These are phyloP conservation scores for Eucalyptus coolabah DNA, from an alignment of 345 rosid genomes.

Conservation along the genomic window DNA sequence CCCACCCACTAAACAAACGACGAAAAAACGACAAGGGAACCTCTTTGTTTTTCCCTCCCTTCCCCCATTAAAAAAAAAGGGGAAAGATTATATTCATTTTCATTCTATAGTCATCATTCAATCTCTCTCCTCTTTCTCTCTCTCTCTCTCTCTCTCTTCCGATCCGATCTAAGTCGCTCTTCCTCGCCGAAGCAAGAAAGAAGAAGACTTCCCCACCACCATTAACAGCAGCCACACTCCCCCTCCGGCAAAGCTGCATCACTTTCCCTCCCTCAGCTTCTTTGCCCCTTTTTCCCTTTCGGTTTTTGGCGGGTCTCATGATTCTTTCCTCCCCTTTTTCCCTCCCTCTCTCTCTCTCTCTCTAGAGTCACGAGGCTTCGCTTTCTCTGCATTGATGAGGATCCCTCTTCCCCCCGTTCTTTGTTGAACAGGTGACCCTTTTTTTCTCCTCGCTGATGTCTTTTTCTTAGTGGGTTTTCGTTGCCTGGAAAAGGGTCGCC, in stretches of 20 bases:
- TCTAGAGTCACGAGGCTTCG: constrained; percentile 24
- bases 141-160: background rate
- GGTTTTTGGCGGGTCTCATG: background rate
- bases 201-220: background rate
- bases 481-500: background rate
- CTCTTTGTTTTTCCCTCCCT: background rate
- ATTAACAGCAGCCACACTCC: background rate
- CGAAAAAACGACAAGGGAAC: background rate
- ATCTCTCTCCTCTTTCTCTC: background rate
- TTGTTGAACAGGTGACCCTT: background rate
- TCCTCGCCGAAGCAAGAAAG: background rate
- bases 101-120: background rate
- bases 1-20: background rate
- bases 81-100: background rate
- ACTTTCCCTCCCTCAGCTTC: constrained; percentile 8
- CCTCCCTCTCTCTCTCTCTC: background rate
- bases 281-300: background rate
- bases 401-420: background rate
- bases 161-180: constrained; percentile 38
- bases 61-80: background rate
- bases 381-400: background rate
- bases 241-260: background rate
- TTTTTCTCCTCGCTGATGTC: background rate
- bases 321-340: constrained; percentile 12
- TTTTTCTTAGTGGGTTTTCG: background rate